These are phyloP conservation scores for Cladophialophora chaetospira DNA, from an alignment of 2,329 filamentous ascomycete genomes.

Conservation along the genomic window DNA sequence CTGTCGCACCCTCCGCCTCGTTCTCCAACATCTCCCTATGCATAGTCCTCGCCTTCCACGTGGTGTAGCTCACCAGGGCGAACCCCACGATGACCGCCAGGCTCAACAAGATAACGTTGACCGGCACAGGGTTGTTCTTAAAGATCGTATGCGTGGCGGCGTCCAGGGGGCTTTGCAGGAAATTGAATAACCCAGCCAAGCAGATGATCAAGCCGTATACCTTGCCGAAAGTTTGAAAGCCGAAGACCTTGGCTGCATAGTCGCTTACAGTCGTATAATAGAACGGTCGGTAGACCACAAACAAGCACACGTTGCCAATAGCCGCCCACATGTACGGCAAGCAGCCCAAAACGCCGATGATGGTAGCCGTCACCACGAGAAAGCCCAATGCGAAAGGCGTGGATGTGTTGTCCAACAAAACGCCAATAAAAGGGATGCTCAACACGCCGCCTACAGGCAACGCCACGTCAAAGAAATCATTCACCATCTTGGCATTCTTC, in stretches of 20 bases:
- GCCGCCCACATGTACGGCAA: slow-evolving; percentile 68
- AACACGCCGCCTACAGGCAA: slow-evolving; percentile 79
- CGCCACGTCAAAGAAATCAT: slow-evolving; percentile 83
- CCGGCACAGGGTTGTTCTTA: slow-evolving; percentile 70
- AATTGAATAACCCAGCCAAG: slow-evolving; percentile 79
- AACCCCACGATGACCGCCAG: slow-evolving; percentile 66
- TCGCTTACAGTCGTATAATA: slow-evolving; percentile 53
- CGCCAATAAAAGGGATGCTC: slow-evolving; percentile 83
- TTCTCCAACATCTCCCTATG: slow-evolving; percentile 32
- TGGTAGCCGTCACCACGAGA: slow-evolving; percentile 70
- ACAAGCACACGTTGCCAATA: slow-evolving; percentile 75
- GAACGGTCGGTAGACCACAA: slow-evolving; percentile 46
- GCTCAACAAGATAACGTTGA: slow-evolving; percentile 69
- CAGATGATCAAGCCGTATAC: slow-evolving; percentile 94
- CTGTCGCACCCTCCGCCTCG: slow-evolving; percentile 33
- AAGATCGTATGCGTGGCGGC: slow-evolving; percentile 74
- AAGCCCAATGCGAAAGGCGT: slow-evolving; percentile 70
- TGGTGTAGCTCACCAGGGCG: slow-evolving; percentile 64
- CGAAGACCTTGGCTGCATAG: slow-evolving; percentile 88
- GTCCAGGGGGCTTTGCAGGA: slow-evolving; percentile 78
- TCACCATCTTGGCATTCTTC: slow-evolving; percentile 66
- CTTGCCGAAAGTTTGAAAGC: slow-evolving; percentile 86
- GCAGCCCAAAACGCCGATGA: slow-evolving; percentile 75
- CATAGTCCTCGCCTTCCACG: slow-evolving; percentile 46
- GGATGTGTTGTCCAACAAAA: slow-evolving; percentile 73